These are phyloP conservation scores for Candida saitoana DNA, from an alignment of 805 yeast genomes.

Conservation along the genomic window DNA sequence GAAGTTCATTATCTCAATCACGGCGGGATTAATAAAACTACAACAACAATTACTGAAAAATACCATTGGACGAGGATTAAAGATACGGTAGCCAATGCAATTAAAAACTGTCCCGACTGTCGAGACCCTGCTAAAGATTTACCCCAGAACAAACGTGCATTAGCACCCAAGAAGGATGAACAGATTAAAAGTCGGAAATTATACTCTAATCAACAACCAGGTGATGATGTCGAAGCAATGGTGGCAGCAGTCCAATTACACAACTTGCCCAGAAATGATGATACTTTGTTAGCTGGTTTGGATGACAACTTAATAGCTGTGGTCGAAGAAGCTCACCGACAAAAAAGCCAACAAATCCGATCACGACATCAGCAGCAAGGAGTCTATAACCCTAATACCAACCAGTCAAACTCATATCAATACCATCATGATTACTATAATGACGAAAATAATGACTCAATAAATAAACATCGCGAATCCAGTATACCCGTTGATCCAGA, in stretches of 20 bases:
- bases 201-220: slow-evolving; percentile 7
- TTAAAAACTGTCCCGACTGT: slow-evolving; percentile 73
- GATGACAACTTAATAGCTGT: slow-evolving; percentile 54
- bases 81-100: slow-evolving; percentile 76
- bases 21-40: slow-evolving; percentile 86
- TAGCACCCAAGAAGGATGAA: slow-evolving; percentile 15
- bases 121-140: slow-evolving; percentile 39
- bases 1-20: slow-evolving; percentile 68
- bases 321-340: slow-evolving; percentile 53
- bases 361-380: slow-evolving; percentile 30
- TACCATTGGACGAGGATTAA: slow-evolving; percentile 93
- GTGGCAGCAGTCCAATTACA: slow-evolving; percentile 27
- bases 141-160: slow-evolving; percentile 12
- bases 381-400: slow-evolving; percentile 1
- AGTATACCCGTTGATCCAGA: slow-evolving; percentile 58
- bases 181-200: background rate
- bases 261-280: slow-evolving; percentile 24
- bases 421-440: slow-evolving; percentile 7
- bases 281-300: slow-evolving; percentile 32
- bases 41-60: slow-evolving; percentile 68
- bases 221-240: slow-evolving; percentile 32
- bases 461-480: slow-evolving; percentile 8
- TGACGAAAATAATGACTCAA: slow-evolving; percentile 2
- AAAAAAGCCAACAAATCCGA: slow-evolving; percentile 23
- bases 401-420: slow-evolving; percentile 4